Conservation (phyloP, 108 stramenopile species). For the Parmales sp. region DNA sequence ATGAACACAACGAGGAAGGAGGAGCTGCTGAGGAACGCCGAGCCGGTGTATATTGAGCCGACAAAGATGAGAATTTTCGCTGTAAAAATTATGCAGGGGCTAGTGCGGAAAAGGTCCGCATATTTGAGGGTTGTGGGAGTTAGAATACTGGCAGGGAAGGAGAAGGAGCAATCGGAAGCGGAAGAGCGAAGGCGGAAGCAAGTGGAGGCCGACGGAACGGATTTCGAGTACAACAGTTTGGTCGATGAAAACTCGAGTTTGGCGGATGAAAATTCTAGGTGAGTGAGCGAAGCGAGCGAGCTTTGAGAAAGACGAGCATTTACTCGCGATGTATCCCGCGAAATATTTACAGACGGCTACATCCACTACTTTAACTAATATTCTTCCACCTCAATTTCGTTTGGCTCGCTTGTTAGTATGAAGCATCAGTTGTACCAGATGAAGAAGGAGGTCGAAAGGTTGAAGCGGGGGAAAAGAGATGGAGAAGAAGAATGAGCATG, state of each 20-base stretch:
- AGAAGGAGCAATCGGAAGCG: background rate
- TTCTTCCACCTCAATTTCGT: no score
- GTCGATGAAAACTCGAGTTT: background rate
- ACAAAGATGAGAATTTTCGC: background rate
- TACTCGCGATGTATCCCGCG: no score
- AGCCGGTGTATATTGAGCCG: background rate
- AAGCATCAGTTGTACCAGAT: no score
- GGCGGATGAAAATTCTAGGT: background rate
- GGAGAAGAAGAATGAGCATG: no score
- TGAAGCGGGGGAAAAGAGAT: no score
- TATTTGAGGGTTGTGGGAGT: background rate
- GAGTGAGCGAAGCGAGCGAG: no score
- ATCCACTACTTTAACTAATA: no score
- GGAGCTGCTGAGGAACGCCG: background rate
- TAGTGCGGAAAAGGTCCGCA: background rate
- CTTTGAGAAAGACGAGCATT: no score
- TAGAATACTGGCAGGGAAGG: background rate
- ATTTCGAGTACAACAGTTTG: background rate
- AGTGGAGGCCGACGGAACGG: background rate
- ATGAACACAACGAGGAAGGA: background rate
- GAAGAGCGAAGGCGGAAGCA: background rate
- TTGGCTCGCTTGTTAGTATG: no score
- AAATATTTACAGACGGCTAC: no score
- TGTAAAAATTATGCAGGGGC: background rate
- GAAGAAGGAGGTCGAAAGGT: no score